Conservation (phyloP, 1,139 yeast genomes). For the Wickerhamomyces sp. region DNA sequence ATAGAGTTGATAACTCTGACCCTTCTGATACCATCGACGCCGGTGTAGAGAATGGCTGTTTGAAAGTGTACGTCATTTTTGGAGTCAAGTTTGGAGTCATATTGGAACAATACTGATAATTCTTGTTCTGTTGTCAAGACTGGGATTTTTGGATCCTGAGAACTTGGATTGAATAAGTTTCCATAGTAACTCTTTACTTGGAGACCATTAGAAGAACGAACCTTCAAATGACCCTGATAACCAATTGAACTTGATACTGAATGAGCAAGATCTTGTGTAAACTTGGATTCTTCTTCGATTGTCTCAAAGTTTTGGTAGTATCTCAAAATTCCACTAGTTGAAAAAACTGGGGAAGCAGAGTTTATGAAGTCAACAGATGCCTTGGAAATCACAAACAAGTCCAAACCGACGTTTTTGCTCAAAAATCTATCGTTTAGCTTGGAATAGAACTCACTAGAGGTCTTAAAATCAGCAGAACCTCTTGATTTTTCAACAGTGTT, state of each 20-base stretch:
- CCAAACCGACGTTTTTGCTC: conserved; percentile 64
- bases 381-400: conserved; percentile 64
- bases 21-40: conserved; percentile 66
- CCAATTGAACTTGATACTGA: conserved; percentile 49
- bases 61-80: conserved; percentile 86
- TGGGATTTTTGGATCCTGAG: conserved; percentile 66
- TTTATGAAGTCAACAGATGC: conserved; percentile 72
- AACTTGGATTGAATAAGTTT: conserved; percentile 29
- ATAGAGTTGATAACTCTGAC: conserved; percentile 80
- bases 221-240: conserved; percentile 76
- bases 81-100: conserved; percentile 72
- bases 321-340: conserved; percentile 68
- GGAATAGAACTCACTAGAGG: conserved; percentile 61
- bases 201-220: conserved; percentile 85
- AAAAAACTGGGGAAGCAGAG: conserved; percentile 57
- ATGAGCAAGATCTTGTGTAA: conserved; percentile 54
- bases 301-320: conserved; percentile 65
- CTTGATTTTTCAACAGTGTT: conserved; percentile 38
- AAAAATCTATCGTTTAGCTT: conserved; percentile 56
- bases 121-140: conserved; percentile 60
- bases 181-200: conserved; percentile 81
- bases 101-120: conserved; percentile 64
- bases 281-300: conserved; percentile 64
- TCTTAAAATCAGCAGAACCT: conserved; percentile 56
- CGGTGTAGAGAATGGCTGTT: conserved; percentile 83